A percentile compares a stretch with the other conserved stretches of the same genome.
phyloP scores from a whole-genome alignment of 225 moss, liverwort and hornwort genomes.

The Straminergon stramineum region DNA sequence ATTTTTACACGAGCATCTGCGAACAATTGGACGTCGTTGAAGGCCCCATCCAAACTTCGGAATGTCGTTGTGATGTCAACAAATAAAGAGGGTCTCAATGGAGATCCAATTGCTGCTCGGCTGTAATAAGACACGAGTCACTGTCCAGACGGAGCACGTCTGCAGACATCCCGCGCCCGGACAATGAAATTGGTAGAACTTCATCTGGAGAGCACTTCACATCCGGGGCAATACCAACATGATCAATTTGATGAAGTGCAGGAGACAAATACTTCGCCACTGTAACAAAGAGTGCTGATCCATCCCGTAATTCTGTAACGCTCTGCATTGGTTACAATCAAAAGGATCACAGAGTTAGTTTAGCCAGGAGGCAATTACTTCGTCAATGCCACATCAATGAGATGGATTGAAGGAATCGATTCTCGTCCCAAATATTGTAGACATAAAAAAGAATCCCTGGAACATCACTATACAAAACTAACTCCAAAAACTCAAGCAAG shows the following conservation, averaged over 20 bases:
- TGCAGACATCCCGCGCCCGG: not conserved
- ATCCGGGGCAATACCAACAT: slow-evolving; percentile 83
- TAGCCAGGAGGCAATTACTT: not conserved
- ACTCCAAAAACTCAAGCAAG: not conserved
- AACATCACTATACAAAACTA: not conserved
- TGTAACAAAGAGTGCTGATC: slow-evolving; percentile 93
- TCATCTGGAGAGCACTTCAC: slow-evolving; percentile 76
- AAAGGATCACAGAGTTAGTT: not conserved
- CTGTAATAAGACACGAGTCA: slow-evolving; percentile 67
- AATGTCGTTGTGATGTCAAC: slow-evolving; percentile 18
- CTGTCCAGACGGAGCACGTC: slow-evolving; percentile 32
- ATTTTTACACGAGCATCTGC: not conserved
- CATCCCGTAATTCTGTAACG: slow-evolving; percentile 86
- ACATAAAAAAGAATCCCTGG: not conserved
- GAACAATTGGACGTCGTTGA: not conserved
- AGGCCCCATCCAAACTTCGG: not conserved
- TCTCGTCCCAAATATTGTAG: not conserved
- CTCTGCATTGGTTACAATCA: slow-evolving; percentile 40
- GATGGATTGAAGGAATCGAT: not conserved
- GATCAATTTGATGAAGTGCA: slow-evolving; percentile 82
- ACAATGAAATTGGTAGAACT: slow-evolving; percentile 13
- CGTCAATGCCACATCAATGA: not conserved
- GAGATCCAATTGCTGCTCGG: slow-evolving; percentile 68
- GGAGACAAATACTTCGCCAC: slow-evolving; percentile 98
- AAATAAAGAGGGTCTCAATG: slow-evolving; percentile 33